Conservation (phyloP, 225 moss, liverwort and hornwort genomes). For the Bryum argenteum region DNA sequence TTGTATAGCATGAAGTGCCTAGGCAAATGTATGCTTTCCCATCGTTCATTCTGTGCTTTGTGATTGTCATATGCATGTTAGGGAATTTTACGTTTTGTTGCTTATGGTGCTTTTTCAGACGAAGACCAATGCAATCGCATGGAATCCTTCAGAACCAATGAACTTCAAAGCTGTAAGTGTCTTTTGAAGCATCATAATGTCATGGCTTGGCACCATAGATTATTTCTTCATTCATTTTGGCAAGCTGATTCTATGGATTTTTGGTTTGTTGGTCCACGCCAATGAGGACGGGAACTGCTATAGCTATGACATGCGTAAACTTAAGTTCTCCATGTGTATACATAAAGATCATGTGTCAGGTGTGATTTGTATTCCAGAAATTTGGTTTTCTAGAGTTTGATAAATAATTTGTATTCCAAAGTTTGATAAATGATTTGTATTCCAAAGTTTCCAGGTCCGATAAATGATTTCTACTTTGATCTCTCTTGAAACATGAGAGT, state of each 20-base stretch:
- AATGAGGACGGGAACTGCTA: conserved; percentile 96
- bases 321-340: conserved; percentile 81
- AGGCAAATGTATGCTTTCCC: background rate
- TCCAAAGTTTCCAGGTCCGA: no score
- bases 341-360: conserved; percentile 98
- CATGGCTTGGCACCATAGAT: conserved; percentile 8
- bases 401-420: no score
- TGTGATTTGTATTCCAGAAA: no score
- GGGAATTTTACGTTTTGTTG: background rate
- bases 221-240: background rate
- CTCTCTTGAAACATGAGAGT: no score
- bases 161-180: conserved; percentile 87
- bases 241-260: background rate
- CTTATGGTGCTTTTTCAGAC: conserved; percentile 48
- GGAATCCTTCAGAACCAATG: conserved; percentile 95
- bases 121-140: conserved; percentile 82
- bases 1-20: no score
- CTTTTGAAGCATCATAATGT: background rate
- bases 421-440: no score
- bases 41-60: background rate
- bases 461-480: no score
- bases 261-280: conserved; percentile 53
- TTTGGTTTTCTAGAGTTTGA: no score
- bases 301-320: conserved; percentile 92
- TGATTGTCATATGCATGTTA: background rate